Evolutionary conservation across 176 grass and related monocot genomes (phyloP).

Genomic region (Triticum dicoccoides): DNA sequence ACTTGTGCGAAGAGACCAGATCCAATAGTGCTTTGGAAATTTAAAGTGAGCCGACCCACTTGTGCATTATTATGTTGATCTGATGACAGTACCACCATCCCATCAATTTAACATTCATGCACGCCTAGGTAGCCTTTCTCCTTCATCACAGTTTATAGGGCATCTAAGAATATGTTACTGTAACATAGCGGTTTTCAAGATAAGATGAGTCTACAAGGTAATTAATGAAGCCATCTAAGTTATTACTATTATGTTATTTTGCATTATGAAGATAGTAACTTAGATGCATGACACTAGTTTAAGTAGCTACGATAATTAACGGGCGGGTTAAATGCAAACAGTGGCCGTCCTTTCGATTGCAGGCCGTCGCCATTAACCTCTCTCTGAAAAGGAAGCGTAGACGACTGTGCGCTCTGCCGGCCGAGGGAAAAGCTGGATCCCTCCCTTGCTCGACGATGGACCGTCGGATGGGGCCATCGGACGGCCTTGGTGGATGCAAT

Average conservation of each 20-base stretch:
- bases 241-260: too few species aligned
- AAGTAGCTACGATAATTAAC: neutral
- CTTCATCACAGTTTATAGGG: too few species aligned
- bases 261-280: too few species aligned
- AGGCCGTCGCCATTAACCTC: neutral
- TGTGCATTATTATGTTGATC: neutral
- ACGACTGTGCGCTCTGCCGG: neutral
- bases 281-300: too few species aligned
- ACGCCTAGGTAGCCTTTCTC: neutral
- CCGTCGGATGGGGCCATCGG: neutral
- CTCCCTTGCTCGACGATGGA: neutral
- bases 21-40: too few species aligned
- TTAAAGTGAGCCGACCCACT: neutral
- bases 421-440: neutral
- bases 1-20: too few species aligned
- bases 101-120: neutral
- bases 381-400: too few species aligned
- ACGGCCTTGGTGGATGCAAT: neutral
- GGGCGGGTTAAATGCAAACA: slow-evolving; percentile 14
- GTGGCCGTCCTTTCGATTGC: neutral
- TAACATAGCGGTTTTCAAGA: too few species aligned
- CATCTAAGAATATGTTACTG: too few species aligned
- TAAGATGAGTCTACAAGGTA: too few species aligned
- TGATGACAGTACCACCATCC: neutral
- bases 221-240: too few species aligned